Base-by-base conservation (phyloP, 2,329 filamentous ascomycete genomes). In the Fusarium vanettenii region DNA sequence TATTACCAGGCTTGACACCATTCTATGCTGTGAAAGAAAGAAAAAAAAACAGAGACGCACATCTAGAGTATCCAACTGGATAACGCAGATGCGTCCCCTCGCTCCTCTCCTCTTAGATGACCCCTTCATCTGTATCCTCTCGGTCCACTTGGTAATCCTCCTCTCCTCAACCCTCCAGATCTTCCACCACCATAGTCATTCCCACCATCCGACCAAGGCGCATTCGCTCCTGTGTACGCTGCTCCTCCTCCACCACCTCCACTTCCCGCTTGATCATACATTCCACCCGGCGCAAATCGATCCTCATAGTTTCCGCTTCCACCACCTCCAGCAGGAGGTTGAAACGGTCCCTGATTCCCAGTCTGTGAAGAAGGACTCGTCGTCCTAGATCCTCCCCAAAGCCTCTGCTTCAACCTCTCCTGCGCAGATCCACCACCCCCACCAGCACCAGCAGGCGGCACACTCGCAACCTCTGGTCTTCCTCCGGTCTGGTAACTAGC, bases 331-430 rank as follows among this genome's bases (percentile, higher is more conserved):
- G 80, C 78, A 18, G 87, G 84, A 48, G 87, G 86, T 67, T 87
- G 85, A 70, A 88, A 89, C 7, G 88, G 87, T 5, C 85, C 85
- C 63, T 83, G 79, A 14, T 71, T 76, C 43, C 77, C 73, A 41
- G 72, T 72, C 25, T 79, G 78, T 20, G 82, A 80, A 27, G 85
- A 84, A 10, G 91, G 90, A 73, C 90, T 92, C 57, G 86, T 86
- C 50, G 89, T 89, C 74, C 89, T 87, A 25, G 89, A 83, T 6
- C 87, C 87, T 33, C 90, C 91, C 88, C 95, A 95, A 55, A 98
- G 85, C 71, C 94, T 87, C 78, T 95, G 94, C 80, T 95, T 94
- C 77, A 98, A 86, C 76, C 94, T 88, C 78, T 97, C 94, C 84
- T 97, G 94, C 60, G 95, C 95, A 22, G 92, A 91, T 4, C 87